A percentile compares a stretch with the other conserved stretches of the same genome.
phyloP scores from a whole-genome alignment of 306 rosid species.

The Adenanthera pavonina region DNA sequence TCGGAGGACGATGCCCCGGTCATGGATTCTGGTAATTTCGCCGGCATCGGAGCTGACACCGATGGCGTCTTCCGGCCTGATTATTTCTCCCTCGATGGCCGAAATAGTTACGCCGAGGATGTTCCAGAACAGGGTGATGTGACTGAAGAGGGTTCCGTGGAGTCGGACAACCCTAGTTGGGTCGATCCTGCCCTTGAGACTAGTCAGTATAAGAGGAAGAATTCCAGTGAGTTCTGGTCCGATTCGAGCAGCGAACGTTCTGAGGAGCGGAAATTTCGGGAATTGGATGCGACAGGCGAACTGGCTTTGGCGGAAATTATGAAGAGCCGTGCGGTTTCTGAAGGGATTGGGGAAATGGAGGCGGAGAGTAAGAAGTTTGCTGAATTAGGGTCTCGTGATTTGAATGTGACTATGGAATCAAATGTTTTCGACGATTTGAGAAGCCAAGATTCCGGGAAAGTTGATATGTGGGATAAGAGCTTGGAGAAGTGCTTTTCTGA shows the following conservation, averaged over 20 bases:
- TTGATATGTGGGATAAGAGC: conserved; percentile 30
- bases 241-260: conserved; percentile 57
- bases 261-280: conserved; percentile 50
- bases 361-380: conserved; percentile 18
- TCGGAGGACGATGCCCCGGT: conserved; percentile 34
- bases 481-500: conserved; percentile 48
- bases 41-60: conserved; percentile 47
- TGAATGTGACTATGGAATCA: conserved; percentile 32
- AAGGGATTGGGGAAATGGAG: conserved; percentile 31
- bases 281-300: conserved; percentile 38
- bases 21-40: conserved; percentile 21
- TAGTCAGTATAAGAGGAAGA: conserved; percentile 27
- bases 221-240: conserved; percentile 56
- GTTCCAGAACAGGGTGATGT: conserved; percentile 22
- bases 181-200: conserved; percentile 56
- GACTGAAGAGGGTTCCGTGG: conserved; percentile 54
- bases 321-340: neutral
- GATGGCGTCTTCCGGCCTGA: conserved; percentile 64
- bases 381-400: conserved; percentile 34
- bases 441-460: conserved; percentile 39
- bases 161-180: conserved; percentile 77
- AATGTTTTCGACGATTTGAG: neutral
- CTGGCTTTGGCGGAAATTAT: conserved; percentile 16
- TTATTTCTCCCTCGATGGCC: conserved; percentile 64
- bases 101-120: conserved; percentile 35